Evolutionary conservation across 2,329 filamentous ascomycete species (phyloP).

Genomic region (Aspergillus ibericus): DNA sequence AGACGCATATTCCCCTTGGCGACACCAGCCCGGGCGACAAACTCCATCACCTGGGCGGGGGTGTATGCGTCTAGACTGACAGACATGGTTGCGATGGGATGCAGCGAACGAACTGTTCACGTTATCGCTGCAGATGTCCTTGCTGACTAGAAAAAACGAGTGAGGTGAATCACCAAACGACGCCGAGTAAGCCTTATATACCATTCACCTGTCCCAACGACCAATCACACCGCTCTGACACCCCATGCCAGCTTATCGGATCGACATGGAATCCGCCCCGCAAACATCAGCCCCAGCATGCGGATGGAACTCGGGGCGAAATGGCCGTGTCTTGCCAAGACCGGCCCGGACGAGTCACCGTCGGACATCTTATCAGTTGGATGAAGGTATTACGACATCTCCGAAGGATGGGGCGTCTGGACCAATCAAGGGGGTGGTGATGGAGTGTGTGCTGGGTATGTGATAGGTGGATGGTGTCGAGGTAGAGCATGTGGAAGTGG

Average conservation of each 20-base stretch:
- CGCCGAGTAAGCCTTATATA: background rate
- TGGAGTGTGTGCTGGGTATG: no score
- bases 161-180: background rate
- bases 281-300: background rate
- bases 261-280: background rate
- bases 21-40: conserved; percentile 52
- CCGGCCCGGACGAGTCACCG: background rate
- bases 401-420: no score
- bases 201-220: background rate
- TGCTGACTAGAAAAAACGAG: no score
- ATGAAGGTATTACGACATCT: background rate
- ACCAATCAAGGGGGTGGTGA: background rate
- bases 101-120: no score
- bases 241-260: background rate
- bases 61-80: conserved; percentile 45
- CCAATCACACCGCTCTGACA: background rate
- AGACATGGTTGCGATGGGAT: conserved; percentile 5
- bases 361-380: background rate
- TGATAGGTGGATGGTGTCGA: no score
- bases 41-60: conserved; percentile 52
- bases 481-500: no score
- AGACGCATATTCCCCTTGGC: conserved; percentile 55
- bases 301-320: background rate
- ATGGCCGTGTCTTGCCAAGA: background rate
- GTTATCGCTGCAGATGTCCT: no score